Base-by-base conservation (phyloP, 306 rosid species). In the Echinosophora koreensis region DNA sequence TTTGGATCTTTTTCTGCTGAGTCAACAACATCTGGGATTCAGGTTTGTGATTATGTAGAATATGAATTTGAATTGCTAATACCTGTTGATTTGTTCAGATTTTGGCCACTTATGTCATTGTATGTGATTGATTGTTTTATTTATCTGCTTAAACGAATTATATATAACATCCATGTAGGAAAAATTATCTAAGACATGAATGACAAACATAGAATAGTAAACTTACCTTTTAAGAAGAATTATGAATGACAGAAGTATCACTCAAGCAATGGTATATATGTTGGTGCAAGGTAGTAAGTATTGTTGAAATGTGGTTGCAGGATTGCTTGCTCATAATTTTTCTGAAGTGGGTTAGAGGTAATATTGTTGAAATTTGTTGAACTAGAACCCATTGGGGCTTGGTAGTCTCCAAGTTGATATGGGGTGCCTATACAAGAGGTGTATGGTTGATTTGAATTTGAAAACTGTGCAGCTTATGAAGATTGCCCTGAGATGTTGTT, bases 171-270 rank as follows among this genome's bases (percentile, higher is more conserved):
- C 39, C 56, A 51, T 17, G 9, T 17, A 22, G 1, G 52, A 18
- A 72, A 73, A 80, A 63, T 76, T 22, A 72, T 27, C 12, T 39
- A 28, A 66, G 74, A 44, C 14, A 54, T 8, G 38, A 27, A 73
- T 69, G 77, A 60, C 44, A 81, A 52, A 54, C 71, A 61, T 8
- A 54, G 73, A 81, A 15, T 14, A 50, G 61, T 77, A 74, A 64
- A 63, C 70, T 84, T 71, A 88, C 93, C 93, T 83, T 82, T 54
- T 10, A 77, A 73, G 86, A 27, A 57, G 62, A 65, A 58, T 41
- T 76, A 74, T 11, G 77, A 50, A 74, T 37, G 62, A 37, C 3
- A 28, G 83, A 69, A 78, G 59, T 66, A 30, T 54, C 12, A 15
- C 44, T 5, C 67, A 10, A 61, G 76, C 18, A 77, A 67, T 80